Conservation (phyloP, 257 asterid genomes). For the Nicotiana benthamiana region DNA sequence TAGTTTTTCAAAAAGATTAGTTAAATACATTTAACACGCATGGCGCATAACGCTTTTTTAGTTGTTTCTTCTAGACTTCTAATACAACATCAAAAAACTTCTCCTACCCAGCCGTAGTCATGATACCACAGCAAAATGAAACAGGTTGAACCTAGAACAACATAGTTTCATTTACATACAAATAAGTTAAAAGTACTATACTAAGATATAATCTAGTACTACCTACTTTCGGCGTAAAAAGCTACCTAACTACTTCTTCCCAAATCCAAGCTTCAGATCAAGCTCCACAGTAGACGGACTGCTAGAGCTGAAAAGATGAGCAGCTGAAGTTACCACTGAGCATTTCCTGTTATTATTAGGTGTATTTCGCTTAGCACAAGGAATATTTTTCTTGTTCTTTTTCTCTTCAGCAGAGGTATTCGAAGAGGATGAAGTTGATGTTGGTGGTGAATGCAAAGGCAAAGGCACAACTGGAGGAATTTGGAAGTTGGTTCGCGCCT, state of each 20-base stretch:
- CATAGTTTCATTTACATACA: neutral
- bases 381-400: neutral
- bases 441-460: conserved; percentile 7
- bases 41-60: neutral
- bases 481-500: conserved; percentile 66
- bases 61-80: neutral
- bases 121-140: neutral
- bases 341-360: conserved; percentile 28
- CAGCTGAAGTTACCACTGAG: conserved; percentile 49
- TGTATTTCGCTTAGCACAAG: neutral
- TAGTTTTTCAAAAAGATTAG: neutral
- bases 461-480: conserved; percentile 42
- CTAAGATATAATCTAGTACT: neutral
- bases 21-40: neutral
- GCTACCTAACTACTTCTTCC: neutral
- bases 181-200: too few relatives aligned
- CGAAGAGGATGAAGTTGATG: conserved; percentile 13
- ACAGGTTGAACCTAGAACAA: neutral
- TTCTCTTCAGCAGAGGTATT: conserved; percentile 5
- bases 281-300: conserved; percentile 36
- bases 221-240: too few relatives aligned
- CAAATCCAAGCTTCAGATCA: conserved; percentile 31
- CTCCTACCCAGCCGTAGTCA: neutral
- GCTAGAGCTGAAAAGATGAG: conserved; percentile 41
- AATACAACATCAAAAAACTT: neutral